Evolutionary conservation across 179 eudicot species (phyloP).

Genomic region (Drosera spatulata): DNA sequence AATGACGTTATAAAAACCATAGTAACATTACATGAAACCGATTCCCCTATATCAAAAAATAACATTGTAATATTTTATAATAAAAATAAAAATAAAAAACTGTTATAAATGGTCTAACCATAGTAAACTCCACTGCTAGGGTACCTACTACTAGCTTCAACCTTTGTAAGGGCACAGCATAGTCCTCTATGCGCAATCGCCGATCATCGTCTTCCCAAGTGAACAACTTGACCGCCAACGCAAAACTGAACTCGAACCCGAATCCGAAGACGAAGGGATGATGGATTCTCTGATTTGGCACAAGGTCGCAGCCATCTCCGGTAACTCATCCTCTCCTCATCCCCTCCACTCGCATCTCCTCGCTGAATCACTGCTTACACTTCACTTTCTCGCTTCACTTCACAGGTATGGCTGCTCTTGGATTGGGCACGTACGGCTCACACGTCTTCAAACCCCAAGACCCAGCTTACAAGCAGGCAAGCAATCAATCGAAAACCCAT

Average conservation of each 20-base stretch:
- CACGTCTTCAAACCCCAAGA: conserved; percentile 83
- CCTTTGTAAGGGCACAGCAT: no score
- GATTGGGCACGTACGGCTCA: conserved; percentile 82
- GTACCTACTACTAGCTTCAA: no score
- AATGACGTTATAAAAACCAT: no score
- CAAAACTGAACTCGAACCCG: not conserved
- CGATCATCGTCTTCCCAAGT: no score
- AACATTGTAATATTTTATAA: no score
- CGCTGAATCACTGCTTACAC: not conserved
- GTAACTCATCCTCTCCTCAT: conserved; percentile 13
- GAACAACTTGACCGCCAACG: not conserved
- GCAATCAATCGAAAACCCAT: not conserved
- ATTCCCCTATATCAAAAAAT: no score
- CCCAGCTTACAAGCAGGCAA: conserved; percentile 65
- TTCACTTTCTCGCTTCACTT: not conserved
- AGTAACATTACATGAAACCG: no score
- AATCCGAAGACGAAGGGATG: conserved; percentile 3
- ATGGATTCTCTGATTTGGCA: conserved; percentile 84
- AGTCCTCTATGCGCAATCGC: no score
- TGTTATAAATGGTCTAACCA: no score
- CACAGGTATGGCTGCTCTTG: conserved; percentile 75
- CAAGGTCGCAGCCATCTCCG: conserved; percentile 79
- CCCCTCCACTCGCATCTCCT: not conserved
- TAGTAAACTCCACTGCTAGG: no score
- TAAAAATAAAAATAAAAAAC: no score